Conservation (phyloP, 805 yeast species). For the Tetrapisispora phaffii region DNA sequence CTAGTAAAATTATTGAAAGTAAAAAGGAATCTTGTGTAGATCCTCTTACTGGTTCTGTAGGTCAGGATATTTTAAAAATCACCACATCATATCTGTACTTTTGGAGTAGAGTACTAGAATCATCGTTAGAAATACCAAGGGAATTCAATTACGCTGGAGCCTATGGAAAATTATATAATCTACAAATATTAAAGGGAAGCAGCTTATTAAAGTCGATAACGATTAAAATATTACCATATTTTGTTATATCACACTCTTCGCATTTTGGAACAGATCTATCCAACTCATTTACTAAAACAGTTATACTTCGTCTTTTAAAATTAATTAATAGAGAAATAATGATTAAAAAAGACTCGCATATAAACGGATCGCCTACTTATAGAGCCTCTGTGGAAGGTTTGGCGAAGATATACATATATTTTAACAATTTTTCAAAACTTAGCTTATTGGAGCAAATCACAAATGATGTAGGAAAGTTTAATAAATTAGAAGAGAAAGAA, state of each 20-base stretch:
- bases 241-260: conserved; percentile 5
- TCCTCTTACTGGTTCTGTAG: conserved; percentile 6
- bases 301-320: conserved; percentile 11
- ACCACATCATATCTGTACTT: conserved; percentile 13
- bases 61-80: conserved; percentile 11
- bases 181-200: conserved; percentile 13
- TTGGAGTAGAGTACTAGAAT: conserved; percentile 21
- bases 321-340: neutral
- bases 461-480: neutral
- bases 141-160: conserved; percentile 17
- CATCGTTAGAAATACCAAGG: conserved; percentile 9
- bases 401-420: conserved; percentile 15
- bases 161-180: conserved; percentile 20
- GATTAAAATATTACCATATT: conserved; percentile 10
- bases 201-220: conserved; percentile 8
- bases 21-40: conserved; percentile 2
- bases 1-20: conserved; percentile 6
- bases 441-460: neutral
- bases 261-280: neutral
- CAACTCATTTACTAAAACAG: neutral
- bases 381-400: conserved; percentile 12
- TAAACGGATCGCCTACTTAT: neutral
- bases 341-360: neutral
- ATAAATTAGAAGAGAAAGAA: neutral
- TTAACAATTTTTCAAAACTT: conserved; percentile 4